These are phyloP conservation scores for Emiliania huxleyi DNA, from an alignment of 78 protist species.

Conservation along the genomic window DNA sequence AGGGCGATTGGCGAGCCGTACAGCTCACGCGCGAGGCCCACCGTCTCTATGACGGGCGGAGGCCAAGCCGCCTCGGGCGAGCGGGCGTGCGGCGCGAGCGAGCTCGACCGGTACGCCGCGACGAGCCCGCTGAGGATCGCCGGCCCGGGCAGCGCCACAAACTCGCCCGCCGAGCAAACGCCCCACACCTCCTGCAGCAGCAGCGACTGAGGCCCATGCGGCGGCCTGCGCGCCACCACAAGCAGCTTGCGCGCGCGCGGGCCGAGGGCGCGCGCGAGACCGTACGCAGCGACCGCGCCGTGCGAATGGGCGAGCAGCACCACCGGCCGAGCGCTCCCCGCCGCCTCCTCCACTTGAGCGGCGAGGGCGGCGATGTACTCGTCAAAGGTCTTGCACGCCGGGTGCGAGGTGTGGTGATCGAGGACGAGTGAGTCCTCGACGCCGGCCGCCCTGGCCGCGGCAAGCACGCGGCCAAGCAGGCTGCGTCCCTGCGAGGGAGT, in stretches of 20 bases:
- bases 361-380: neutral
- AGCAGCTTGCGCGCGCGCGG: neutral
- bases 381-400: neutral
- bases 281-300: neutral
- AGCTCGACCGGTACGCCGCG: neutral
- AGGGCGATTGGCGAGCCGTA: neutral
- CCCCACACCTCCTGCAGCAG: neutral
- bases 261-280: neutral
- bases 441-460: neutral
- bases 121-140: neutral
- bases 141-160: neutral
- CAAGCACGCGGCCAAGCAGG: neutral
- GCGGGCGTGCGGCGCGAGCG: neutral
- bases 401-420: neutral
- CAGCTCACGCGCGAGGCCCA: neutral
- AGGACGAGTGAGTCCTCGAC: neutral
- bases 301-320: neutral
- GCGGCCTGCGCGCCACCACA: neutral
- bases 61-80: neutral
- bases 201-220: neutral
- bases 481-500: neutral
- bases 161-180: neutral
- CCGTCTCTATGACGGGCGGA: neutral
- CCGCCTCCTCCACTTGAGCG: neutral
- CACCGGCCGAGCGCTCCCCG: neutral